These are phyloP conservation scores for Nakazawaea peltata DNA, from an alignment of 805 yeast species.

Conservation along the genomic window DNA sequence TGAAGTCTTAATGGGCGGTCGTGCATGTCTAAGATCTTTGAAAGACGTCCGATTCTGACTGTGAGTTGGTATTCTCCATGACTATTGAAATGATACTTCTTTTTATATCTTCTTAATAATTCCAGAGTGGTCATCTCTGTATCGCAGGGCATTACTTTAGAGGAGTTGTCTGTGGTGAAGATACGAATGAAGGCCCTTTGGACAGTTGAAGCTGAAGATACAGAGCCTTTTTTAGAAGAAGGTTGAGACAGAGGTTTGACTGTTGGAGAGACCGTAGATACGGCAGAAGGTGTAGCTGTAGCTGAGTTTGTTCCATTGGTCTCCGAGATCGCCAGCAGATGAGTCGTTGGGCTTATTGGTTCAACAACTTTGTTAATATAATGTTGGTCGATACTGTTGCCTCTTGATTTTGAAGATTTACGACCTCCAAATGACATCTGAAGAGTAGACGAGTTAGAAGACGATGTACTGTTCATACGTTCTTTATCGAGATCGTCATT, in stretches of 20 bases:
- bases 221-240: conserved; percentile 1
- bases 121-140: conserved; percentile 73
- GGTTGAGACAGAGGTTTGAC: background rate
- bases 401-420: conserved; percentile 3
- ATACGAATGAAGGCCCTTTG: conserved; percentile 10
- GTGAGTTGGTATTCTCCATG: conserved; percentile 71
- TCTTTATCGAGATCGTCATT: conserved; percentile 6
- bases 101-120: conserved; percentile 58
- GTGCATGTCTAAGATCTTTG: conserved; percentile 61
- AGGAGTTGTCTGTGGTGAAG: conserved; percentile 9
- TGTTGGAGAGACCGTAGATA: background rate
- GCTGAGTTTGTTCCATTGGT: background rate
- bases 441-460: conserved; percentile 3
- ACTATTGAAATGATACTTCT: conserved; percentile 67
- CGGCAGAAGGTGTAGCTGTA: background rate
- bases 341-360: background rate
- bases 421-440: conserved; percentile 1
- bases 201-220: background rate
- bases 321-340: background rate
- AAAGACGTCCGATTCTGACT: conserved; percentile 65
- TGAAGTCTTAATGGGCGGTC: conserved; percentile 78
- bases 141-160: conserved; percentile 61
- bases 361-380: background rate
- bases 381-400: conserved; percentile 2
- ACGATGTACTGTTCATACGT: conserved; percentile 5